phyloP scores from a whole-genome alignment of 2,329 filamentous ascomycete species.

The Microdochium paspali region DNA sequence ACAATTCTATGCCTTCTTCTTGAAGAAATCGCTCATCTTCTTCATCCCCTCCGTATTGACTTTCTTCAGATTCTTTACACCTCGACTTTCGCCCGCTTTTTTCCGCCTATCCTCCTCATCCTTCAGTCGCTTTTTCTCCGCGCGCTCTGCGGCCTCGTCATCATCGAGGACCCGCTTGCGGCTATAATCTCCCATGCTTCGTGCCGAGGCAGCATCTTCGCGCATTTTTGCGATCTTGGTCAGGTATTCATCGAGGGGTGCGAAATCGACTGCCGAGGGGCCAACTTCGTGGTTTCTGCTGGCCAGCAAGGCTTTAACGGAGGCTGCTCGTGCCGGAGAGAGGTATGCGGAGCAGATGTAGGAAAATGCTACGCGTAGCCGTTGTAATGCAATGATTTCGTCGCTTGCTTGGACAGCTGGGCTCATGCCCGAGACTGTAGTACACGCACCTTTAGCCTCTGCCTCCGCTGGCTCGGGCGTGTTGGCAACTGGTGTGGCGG shows the following conservation, averaged over 20 bases:
- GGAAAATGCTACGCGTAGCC: conserved; percentile 52
- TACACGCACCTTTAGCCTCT: background rate
- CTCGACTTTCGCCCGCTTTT: conserved; percentile 65
- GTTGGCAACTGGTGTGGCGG: conserved; percentile 31
- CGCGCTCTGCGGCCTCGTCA: conserved; percentile 53
- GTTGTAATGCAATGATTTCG: conserved; percentile 49
- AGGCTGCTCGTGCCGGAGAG: conserved; percentile 27
- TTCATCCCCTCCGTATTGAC: conserved; percentile 90
- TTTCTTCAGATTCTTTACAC: conserved; percentile 75
- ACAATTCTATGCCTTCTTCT: conserved; percentile 42
- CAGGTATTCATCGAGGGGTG: conserved; percentile 61
- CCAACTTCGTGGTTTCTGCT: conserved; percentile 15
- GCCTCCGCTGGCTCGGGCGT: conserved; percentile 14
- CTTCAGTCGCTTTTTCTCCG: conserved; percentile 74
- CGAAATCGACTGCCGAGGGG: conserved; percentile 47
- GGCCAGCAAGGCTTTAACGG: conserved; percentile 31
- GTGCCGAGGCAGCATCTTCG: conserved; percentile 59
- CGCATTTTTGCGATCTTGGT: conserved; percentile 56
- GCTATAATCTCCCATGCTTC: conserved; percentile 61
- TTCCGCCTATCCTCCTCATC: conserved; percentile 85
- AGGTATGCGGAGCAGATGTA: conserved; percentile 58
- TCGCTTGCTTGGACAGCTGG: conserved; percentile 35
- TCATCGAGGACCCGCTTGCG: conserved; percentile 60
- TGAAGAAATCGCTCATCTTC: conserved; percentile 93
- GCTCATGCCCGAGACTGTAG: conserved; percentile 16